phyloP scores from a whole-genome alignment of 1,139 yeast species.

The Arxiozyma heterogenica region DNA sequence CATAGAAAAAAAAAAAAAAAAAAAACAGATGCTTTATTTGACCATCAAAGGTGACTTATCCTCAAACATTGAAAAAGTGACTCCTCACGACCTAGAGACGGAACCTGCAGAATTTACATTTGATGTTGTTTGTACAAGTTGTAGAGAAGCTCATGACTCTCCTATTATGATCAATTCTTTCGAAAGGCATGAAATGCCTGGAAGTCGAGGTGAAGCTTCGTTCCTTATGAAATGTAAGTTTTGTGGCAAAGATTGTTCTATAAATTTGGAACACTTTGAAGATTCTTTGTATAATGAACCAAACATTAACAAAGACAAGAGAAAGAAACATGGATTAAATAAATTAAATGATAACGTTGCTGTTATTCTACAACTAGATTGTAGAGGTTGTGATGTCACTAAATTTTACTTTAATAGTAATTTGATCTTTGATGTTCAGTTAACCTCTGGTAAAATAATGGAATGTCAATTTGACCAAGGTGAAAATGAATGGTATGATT shows the following conservation, averaged over 20 bases:
- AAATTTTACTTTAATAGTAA: slow-evolving; percentile 49
- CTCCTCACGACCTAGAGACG: slow-evolving; percentile 50
- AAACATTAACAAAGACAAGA: slow-evolving; percentile 14
- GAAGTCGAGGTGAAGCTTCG: slow-evolving; percentile 76
- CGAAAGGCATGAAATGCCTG: slow-evolving; percentile 46
- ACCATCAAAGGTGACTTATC: slow-evolving; percentile 22
- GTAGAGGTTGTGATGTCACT: slow-evolving; percentile 72
- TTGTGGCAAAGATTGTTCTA: slow-evolving; percentile 28
- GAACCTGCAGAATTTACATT: slow-evolving; percentile 69
- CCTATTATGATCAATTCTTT: slow-evolving; percentile 61
- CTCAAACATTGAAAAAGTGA: slow-evolving; percentile 23
- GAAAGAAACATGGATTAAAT: slow-evolving; percentile 26
- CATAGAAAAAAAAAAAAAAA: too few relatives aligned
- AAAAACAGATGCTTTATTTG: slow-evolving; percentile 27
- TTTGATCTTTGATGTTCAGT: slow-evolving; percentile 16
- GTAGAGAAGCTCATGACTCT: slow-evolving; percentile 71
- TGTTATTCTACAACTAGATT: slow-evolving; percentile 59
- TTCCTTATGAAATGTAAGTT: slow-evolving; percentile 64
- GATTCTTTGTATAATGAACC: slow-evolving; percentile 32
- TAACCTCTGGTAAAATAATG: slow-evolving; percentile 31
- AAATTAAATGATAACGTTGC: slow-evolving; percentile 33
- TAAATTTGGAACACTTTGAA: slow-evolving; percentile 21
- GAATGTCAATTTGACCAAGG: slow-evolving; percentile 51
- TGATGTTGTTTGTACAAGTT: slow-evolving; percentile 63
- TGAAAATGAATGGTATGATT: slow-evolving; percentile 91